Evolutionary conservation across 1,139 yeast species (phyloP).

Genomic region (Geotrichum bryndzae): DNA sequence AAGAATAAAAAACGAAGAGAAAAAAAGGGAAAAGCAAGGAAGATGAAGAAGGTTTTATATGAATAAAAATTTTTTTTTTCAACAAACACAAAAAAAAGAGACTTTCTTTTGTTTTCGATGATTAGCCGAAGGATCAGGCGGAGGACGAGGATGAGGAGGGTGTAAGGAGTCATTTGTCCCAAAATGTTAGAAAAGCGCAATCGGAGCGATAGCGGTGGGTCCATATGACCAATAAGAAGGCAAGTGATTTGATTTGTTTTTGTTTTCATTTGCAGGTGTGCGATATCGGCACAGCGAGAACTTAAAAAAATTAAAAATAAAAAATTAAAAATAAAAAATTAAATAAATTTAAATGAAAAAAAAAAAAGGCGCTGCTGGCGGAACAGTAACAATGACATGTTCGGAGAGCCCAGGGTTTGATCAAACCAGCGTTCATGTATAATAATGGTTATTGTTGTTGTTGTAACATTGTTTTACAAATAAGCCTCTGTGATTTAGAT

Average conservation of each 20-base stretch:
- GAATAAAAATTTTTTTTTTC: neutral
- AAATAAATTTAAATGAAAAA: neutral
- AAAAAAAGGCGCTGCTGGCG: too few species aligned
- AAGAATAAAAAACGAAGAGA: neutral
- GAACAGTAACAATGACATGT: too few species aligned
- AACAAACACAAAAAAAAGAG: neutral
- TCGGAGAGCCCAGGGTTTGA: too few species aligned
- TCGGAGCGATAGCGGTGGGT: conserved; percentile 10
- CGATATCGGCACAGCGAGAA: conserved; percentile 7
- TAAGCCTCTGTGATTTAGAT: too few species aligned
- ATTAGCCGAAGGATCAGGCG: conserved; percentile 1
- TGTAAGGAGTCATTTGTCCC: neutral
- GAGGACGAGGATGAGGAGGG: neutral
- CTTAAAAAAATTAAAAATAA: neutral
- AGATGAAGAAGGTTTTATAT: neutral
- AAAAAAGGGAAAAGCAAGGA: neutral
- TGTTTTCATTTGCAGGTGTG: neutral
- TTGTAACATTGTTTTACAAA: too few species aligned
- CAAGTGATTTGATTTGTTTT: neutral
- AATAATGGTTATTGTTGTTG: too few species aligned
- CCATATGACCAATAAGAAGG: conserved; percentile 1
- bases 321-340: too few species aligned
- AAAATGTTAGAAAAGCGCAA: conserved; percentile 1
- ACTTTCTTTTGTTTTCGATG: neutral
- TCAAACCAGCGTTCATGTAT: too few species aligned